These are phyloP conservation scores for Trichoderma sp. DNA, from an alignment of 2,329 filamentous ascomycete genomes.

Conservation along the genomic window DNA sequence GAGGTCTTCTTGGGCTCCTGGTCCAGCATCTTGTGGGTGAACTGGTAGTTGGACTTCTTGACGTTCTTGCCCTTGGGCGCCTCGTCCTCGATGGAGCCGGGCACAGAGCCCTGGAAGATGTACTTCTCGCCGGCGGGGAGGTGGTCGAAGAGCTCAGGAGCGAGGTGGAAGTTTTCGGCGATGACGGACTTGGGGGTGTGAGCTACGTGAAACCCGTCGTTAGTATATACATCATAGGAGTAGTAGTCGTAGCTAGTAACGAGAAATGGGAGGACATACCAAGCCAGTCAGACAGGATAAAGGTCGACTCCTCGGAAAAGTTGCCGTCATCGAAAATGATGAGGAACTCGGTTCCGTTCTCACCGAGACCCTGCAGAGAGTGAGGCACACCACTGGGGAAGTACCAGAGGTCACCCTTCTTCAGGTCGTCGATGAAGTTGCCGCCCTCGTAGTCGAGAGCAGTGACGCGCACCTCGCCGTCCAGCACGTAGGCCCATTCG, in stretches of 20 bases:
- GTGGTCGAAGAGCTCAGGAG: slow-evolving; percentile 66
- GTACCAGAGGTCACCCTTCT: slow-evolving; percentile 77
- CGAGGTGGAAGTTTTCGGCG: slow-evolving; percentile 71
- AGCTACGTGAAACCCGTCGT: slow-evolving; percentile 38
- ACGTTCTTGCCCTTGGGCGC: slow-evolving; percentile 58
- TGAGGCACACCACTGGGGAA: slow-evolving; percentile 77
- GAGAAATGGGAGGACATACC: slow-evolving; percentile 38
- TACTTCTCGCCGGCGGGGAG: slow-evolving; percentile 68
- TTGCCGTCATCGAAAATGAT: slow-evolving; percentile 49
- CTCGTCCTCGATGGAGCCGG: slow-evolving; percentile 63
- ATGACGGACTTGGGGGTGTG: slow-evolving; percentile 71
- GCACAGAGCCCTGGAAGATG: slow-evolving; percentile 70
- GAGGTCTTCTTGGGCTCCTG: slow-evolving; percentile 64
- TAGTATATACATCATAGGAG: not conserved
- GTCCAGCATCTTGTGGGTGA: slow-evolving; percentile 69
- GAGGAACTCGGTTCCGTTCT: slow-evolving; percentile 55
- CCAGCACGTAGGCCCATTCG: slow-evolving; percentile 74
- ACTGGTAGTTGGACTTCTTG: slow-evolving; percentile 65
- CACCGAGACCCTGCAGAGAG: slow-evolving; percentile 68
- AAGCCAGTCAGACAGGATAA: slow-evolving; percentile 71
- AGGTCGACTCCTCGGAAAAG: slow-evolving; percentile 64
- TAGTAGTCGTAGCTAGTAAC: not conserved
- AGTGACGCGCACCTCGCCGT: slow-evolving; percentile 68
- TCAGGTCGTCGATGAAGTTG: slow-evolving; percentile 73
- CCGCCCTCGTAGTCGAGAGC: slow-evolving; percentile 73